Evolutionary conservation across 352 stramenopile genomes (phyloP).

Genomic region (Elongisporangium prolatum): DNA sequence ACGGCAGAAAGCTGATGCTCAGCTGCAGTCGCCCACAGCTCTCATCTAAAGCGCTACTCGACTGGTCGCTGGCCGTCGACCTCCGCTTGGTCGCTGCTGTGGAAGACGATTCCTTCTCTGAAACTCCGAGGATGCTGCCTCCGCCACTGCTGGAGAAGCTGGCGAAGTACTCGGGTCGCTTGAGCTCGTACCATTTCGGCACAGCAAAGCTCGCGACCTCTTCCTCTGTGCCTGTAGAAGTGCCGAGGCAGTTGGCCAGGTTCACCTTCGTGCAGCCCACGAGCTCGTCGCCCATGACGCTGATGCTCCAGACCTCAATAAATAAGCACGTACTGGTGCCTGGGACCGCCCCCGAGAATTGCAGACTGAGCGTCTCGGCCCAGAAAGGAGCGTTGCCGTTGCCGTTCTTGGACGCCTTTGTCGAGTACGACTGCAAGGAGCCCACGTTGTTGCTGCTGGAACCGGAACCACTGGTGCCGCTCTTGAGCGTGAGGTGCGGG

Average conservation of each 20-base stretch:
- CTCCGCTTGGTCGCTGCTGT: conserved; percentile 6
- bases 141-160: conserved; percentile 7
- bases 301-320: conserved; percentile 71
- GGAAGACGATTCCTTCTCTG: not conserved
- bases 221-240: conserved; percentile 56
- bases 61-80: conserved; percentile 6
- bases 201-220: conserved; percentile 64
- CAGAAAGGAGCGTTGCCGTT: conserved; percentile 55
- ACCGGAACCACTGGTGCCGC: conserved; percentile 7
- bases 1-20: conserved; percentile 73
- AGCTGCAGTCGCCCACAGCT: conserved; percentile 66
- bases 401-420: conserved; percentile 45
- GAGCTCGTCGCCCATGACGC: conserved; percentile 77
- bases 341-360: conserved; percentile 73
- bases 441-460: conserved; percentile 30
- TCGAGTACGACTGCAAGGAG: conserved; percentile 63
- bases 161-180: conserved; percentile 44
- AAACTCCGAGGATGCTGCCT: conserved; percentile 1
- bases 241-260: conserved; percentile 58
- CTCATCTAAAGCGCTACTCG: conserved; percentile 7
- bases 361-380: conserved; percentile 71
- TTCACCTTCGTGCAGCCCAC: conserved; percentile 77
- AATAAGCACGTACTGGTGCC: conserved; percentile 70
- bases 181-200: conserved; percentile 75
- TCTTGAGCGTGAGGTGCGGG: conserved; percentile 57